Evolutionary conservation across 208 protist species (phyloP), one percentile per base, ranked within the genome.

Genomic region (Trypanosoma vivax): DNA sequence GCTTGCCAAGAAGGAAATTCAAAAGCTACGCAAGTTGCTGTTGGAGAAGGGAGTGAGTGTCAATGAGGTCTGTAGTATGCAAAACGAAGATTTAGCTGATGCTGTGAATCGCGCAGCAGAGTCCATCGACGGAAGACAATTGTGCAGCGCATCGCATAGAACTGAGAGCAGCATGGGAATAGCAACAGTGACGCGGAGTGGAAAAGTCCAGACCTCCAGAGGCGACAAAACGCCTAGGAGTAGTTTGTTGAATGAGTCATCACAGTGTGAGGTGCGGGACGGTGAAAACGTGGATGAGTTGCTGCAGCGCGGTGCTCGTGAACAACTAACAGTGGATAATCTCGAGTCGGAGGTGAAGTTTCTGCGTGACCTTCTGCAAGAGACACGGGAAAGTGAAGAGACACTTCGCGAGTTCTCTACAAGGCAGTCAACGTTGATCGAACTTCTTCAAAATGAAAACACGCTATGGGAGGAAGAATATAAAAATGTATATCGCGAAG

Each of bases 401-500:
- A 48, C 69, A 9, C 52, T 90, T 40, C 55, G 55, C 18, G 68
- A 76, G 34, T 62, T 90, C 47, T 74, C 62, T 0, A 64, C 79
- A n/a, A 50, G 35, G 23, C 70, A 79, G 46, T 34, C 58, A 4
- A 39, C 51, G 24, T 40, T 60, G 18, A 28, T 78, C 10, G 38
- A 59, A 16, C 57, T 49, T 27, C 47, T 75, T 10, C 55, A 70
- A 28, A 76, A 90, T 39, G 88, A 95, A 60, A 62, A 62, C n/a
- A 35, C 16, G 10, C 39, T 70, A 23, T 95, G 88, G 88, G 71
- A 92, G 50, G 53, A 66, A 30, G 74, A 77, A 35, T 79, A 82
- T 45, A 39, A 50, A 4, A 64, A 46, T 2, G 50, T 79, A n/a
- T 50, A 31, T 39, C 70, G 70, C 18, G 60, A 62, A 25, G 19